Evolutionary conservation across 2,329 filamentous ascomycete genomes (phyloP).

Genomic region (Colletotrichum tropicale): DNA sequence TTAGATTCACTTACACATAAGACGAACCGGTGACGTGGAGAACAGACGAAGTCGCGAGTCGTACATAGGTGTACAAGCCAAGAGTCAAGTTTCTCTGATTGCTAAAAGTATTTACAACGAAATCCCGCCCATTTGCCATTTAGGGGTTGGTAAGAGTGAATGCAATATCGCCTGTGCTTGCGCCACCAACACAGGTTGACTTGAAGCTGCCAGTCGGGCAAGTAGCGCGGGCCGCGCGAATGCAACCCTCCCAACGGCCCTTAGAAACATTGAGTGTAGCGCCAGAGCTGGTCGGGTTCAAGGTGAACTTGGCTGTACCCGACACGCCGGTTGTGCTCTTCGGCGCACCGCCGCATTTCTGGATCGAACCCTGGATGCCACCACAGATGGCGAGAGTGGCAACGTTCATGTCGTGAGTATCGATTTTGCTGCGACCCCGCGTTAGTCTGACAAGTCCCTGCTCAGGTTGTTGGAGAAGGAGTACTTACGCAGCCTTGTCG

Average conservation of each 20-base stretch:
- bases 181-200: slow-evolving; percentile 51
- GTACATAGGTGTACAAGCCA: background rate
- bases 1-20: background rate
- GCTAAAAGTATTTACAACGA: background rate
- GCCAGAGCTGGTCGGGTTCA: slow-evolving; percentile 43
- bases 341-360: slow-evolving; percentile 47
- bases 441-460: background rate
- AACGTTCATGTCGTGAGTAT: slow-evolving; percentile 53
- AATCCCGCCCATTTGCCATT: background rate
- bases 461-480: too few species aligned
- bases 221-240: slow-evolving; percentile 53
- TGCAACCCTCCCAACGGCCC: slow-evolving; percentile 57
- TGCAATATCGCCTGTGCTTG: slow-evolving; percentile 46
- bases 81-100: background rate
- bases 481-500: background rate
- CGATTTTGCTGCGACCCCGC: slow-evolving; percentile 34
- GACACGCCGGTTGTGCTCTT: slow-evolving; percentile 46
- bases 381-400: slow-evolving; percentile 53
- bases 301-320: slow-evolving; percentile 51
- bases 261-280: slow-evolving; percentile 58
- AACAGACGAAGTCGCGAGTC: background rate
- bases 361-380: slow-evolving; percentile 50
- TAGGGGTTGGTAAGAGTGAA: slow-evolving; percentile 36
- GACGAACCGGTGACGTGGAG: background rate
- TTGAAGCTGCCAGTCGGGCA: slow-evolving; percentile 54